Conservation (phyloP, 2,329 filamentous ascomycete species). For the Davidsoniella australis region DNA sequence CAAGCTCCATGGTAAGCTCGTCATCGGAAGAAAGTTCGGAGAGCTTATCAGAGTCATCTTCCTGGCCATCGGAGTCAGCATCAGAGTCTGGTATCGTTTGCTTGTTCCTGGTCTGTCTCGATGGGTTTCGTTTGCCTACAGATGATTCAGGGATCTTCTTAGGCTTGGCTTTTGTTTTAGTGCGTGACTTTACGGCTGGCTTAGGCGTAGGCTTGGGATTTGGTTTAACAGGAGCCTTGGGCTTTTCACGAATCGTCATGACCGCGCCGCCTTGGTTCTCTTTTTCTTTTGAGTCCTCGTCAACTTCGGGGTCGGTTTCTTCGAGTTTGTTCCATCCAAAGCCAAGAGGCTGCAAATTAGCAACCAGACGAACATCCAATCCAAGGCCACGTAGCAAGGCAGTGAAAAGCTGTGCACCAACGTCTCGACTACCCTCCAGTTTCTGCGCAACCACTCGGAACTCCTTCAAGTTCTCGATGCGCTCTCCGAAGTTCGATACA, state of each 20-base stretch:
- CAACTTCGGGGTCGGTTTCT: constrained; percentile 44
- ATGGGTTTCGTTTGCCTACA: constrained; percentile 7
- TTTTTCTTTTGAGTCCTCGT: constrained; percentile 6
- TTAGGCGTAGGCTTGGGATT: background rate
- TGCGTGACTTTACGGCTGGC: background rate
- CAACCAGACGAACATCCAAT: constrained; percentile 67
- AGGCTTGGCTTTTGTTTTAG: background rate
- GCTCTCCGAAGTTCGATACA: constrained; percentile 55
- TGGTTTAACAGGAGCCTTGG: background rate
- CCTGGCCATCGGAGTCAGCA: constrained; percentile 12
- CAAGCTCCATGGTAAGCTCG: constrained; percentile 20
- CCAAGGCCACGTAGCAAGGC: constrained; percentile 66
- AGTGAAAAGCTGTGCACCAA: constrained; percentile 80
- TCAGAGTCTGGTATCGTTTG: constrained; percentile 2
- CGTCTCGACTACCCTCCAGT: constrained; percentile 68
- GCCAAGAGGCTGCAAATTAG: constrained; percentile 69
- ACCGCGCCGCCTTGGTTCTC: background rate
- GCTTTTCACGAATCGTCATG: background rate
- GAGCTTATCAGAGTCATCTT: background rate
- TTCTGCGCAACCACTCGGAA: constrained; percentile 52
- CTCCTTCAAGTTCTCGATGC: constrained; percentile 45
- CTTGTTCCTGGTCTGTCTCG: background rate
- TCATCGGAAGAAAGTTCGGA: background rate
- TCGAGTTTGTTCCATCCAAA: constrained; percentile 85
- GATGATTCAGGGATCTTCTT: background rate